These are phyloP conservation scores for Tricladium varicosporioides DNA, from an alignment of 2,329 filamentous ascomycete species.

Conservation along the genomic window DNA sequence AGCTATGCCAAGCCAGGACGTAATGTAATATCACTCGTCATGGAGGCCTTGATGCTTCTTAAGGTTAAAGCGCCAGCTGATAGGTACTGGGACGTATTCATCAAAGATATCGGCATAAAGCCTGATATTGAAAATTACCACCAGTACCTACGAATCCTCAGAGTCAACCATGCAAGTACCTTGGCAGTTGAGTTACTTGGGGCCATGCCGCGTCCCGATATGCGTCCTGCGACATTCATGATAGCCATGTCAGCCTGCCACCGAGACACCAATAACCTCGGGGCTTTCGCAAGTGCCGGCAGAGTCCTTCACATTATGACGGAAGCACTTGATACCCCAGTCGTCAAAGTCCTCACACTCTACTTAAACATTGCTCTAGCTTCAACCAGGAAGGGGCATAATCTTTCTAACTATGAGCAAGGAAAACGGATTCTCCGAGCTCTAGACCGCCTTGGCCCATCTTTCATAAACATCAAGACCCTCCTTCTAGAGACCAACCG, in stretches of 20 bases:
- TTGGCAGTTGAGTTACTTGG: conserved; percentile 59
- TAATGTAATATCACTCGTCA: conserved; percentile 66
- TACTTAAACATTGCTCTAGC: conserved; percentile 56
- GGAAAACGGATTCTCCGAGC: conserved; percentile 51
- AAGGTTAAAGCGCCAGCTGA: conserved; percentile 60
- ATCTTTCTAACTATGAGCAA: conserved; percentile 41
- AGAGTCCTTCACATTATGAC: conserved; percentile 65
- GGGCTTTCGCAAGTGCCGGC: conserved; percentile 63
- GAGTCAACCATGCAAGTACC: conserved; percentile 62
- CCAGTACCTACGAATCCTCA: conserved; percentile 65
- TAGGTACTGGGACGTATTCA: conserved; percentile 77
- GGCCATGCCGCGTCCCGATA: conserved; percentile 46
- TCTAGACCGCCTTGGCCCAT: conserved; percentile 42
- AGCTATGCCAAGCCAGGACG: conserved; percentile 45
- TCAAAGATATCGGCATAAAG: conserved; percentile 54
- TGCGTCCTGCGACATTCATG: conserved; percentile 57
- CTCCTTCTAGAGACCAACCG: conserved; percentile 4
- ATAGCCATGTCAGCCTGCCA: conserved; percentile 73
- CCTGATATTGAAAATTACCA: conserved; percentile 74
- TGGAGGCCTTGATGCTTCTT: conserved; percentile 61
- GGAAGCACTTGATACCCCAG: conserved; percentile 42
- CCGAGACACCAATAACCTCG: conserved; percentile 73
- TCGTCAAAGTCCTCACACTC: conserved; percentile 48
- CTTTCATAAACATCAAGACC: conserved; percentile 29
- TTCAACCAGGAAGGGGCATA: conserved; percentile 28